A percentile compares a stretch with the other conserved stretches of the same genome.
Conservation (phyloP, 1,284 basidiomycete genomes). For the Trichosporon coremiiforme region DNA sequence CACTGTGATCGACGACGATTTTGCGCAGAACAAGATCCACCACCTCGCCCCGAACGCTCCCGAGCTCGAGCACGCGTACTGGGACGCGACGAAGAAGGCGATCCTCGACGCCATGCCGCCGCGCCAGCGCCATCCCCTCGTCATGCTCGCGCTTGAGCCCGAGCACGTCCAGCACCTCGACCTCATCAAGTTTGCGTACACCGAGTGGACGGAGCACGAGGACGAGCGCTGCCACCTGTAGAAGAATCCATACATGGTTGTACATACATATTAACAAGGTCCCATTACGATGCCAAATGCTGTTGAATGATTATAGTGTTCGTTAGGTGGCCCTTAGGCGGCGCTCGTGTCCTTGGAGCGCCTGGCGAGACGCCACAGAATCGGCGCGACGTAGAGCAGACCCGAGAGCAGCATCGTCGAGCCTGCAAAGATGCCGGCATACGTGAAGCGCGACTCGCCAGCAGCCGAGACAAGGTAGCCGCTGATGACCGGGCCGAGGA, state of each 20-base stretch:
- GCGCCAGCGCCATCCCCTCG: neutral
- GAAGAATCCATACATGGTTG: neutral
- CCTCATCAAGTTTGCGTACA: neutral
- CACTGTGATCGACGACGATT: constrained; percentile 25
- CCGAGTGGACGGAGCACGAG: neutral
- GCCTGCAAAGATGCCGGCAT: constrained; percentile 46
- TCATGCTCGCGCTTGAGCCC: constrained; percentile 14
- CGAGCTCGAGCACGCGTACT: neutral
- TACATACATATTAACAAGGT: neutral
- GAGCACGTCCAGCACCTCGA: constrained; percentile 5
- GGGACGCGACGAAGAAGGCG: neutral
- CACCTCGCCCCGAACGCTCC: neutral
- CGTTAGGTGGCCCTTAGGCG: neutral
- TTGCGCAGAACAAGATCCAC: constrained; percentile 3
- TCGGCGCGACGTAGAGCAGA: constrained; percentile 38
- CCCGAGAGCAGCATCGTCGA: constrained; percentile 39
- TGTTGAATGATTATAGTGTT: neutral
- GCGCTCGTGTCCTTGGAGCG: neutral
- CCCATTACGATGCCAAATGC: neutral
- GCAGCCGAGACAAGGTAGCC: constrained; percentile 31
- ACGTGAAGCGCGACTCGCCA: constrained; percentile 36
- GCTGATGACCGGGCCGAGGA: constrained; percentile 29
- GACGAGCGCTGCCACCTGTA: constrained; percentile 10
- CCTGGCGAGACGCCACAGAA: constrained; percentile 24
- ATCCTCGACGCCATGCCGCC: constrained; percentile 7